Percentiles rank a stretch among this genome's conserved stretches.
phyloP scores from a whole-genome alignment of 75 land plant genomes.

The Selaginella moellendorffii region DNA sequence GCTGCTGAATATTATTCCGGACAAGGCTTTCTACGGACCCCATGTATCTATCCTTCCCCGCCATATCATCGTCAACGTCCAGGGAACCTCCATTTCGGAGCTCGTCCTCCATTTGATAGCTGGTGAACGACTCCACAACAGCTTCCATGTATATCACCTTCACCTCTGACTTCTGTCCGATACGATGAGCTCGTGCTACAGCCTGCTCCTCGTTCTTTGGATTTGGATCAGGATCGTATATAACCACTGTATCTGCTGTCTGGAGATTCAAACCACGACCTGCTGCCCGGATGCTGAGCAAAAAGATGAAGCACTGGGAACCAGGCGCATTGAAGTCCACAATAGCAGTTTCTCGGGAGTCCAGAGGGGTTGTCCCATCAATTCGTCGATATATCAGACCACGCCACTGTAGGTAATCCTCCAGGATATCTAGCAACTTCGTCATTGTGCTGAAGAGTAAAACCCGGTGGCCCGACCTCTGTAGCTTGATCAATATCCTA shows the following conservation, averaged over 20 bases:
- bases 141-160: conserved; percentile 99
- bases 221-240: conserved; percentile 99
- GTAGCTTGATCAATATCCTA: conserved; percentile 83
- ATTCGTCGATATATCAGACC: conserved; percentile 71
- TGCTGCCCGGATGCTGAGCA: conserved; percentile 98
- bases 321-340: conserved; percentile 84
- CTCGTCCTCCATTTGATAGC: conserved; percentile 93
- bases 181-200: conserved; percentile 97
- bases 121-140: conserved; percentile 83
- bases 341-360: conserved; percentile 92
- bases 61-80: conserved; percentile 73
- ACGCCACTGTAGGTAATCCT: conserved; percentile 93
- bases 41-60: conserved; percentile 94
- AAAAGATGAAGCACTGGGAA: conserved; percentile 85
- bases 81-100: conserved; percentile 65
- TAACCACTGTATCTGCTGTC: conserved; percentile 93
- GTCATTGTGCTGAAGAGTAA: conserved; percentile 99
- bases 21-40: conserved; percentile 95
- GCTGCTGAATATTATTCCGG: conserved; percentile 94
- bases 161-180: conserved; percentile 95
- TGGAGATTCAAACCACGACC: conserved; percentile 97
- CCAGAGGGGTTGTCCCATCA: conserved; percentile 93
- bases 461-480: conserved; percentile 87
- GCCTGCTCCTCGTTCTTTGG: conserved; percentile 99
- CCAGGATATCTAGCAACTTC: conserved; percentile 87